A percentile compares a stretch with the other conserved stretches of the same genome.
These are phyloP conservation scores for Nepenthes gracilis DNA, from an alignment of 148 eudicot species.

Conservation along the genomic window DNA sequence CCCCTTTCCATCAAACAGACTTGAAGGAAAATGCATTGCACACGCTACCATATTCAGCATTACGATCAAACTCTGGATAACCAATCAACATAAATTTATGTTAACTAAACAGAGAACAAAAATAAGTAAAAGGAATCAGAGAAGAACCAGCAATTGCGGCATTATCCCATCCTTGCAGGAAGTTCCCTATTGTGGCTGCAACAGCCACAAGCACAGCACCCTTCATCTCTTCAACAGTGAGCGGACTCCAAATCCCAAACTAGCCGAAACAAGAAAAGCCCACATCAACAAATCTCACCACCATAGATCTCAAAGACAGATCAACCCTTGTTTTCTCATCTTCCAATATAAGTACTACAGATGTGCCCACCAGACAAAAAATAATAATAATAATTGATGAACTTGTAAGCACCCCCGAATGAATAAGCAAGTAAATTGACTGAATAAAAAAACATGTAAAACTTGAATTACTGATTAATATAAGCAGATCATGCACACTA, in stretches of 20 bases:
- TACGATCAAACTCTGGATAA: neutral
- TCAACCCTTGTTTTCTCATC: no score
- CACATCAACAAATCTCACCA: neutral
- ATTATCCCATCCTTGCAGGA: slow-evolving; percentile 84
- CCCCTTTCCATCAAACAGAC: no score
- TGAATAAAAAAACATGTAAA: no score
- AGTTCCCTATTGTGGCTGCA: slow-evolving; percentile 68
- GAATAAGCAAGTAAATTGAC: no score
- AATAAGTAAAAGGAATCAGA: neutral
- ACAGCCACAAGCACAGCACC: slow-evolving; percentile 62
- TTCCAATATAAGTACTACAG: no score
- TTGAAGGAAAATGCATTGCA: no score
- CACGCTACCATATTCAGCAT: neutral
- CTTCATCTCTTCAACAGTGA: slow-evolving; percentile 30
- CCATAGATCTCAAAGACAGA: neutral
- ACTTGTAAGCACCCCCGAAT: no score
- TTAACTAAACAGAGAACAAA: neutral
- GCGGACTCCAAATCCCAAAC: slow-evolving; percentile 8
- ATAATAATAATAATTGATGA: no score
- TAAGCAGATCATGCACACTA: no score
- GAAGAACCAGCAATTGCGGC: slow-evolving; percentile 65
- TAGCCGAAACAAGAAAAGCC: neutral
- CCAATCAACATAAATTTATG: neutral
- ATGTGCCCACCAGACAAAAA: no score
- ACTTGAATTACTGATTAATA: no score